phyloP scores from a whole-genome alignment of 805 yeast species.

The Deakozyma indianensis region DNA sequence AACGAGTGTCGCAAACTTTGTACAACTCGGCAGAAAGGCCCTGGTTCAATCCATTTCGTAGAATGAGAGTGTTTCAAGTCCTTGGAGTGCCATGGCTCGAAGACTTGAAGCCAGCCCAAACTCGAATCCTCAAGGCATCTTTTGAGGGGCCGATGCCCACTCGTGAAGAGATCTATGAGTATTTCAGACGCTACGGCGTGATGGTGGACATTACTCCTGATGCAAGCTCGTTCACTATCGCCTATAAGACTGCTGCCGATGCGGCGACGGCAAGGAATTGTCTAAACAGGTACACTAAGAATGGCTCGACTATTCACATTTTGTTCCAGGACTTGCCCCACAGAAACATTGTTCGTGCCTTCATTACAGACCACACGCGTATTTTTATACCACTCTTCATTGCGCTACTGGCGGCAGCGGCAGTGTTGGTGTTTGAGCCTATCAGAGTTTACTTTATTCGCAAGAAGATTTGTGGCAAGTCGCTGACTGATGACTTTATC shows the following conservation, averaged over 20 bases:
- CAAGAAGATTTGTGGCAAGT: conserved; percentile 9
- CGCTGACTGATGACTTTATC: neutral
- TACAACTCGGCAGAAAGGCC: neutral
- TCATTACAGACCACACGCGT: conserved; percentile 62
- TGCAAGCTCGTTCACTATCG: conserved; percentile 29
- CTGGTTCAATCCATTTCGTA: conserved; percentile 27
- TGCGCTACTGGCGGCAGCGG: conserved; percentile 66
- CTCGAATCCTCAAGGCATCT: conserved; percentile 42
- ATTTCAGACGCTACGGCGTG: conserved; percentile 78
- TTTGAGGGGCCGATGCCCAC: conserved; percentile 67
- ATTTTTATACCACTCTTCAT: conserved; percentile 68
- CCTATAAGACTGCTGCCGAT: conserved; percentile 42
- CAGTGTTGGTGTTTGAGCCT: conserved; percentile 85
- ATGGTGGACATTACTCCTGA: conserved; percentile 57
- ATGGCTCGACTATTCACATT: conserved; percentile 48
- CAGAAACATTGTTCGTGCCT: conserved; percentile 30
- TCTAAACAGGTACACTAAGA: conserved; percentile 57
- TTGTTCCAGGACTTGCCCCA: conserved; percentile 52
- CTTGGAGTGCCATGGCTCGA: conserved; percentile 95
- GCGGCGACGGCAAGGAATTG: conserved; percentile 87
- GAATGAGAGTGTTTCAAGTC: conserved; percentile 52
- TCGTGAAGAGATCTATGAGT: conserved; percentile 67
- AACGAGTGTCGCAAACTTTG: neutral
- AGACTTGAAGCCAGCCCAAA: conserved; percentile 70
- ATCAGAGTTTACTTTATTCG: conserved; percentile 39